Base-by-base conservation (phyloP, 768 basidiomycete species). In the Podaxis rugospora region DNA sequence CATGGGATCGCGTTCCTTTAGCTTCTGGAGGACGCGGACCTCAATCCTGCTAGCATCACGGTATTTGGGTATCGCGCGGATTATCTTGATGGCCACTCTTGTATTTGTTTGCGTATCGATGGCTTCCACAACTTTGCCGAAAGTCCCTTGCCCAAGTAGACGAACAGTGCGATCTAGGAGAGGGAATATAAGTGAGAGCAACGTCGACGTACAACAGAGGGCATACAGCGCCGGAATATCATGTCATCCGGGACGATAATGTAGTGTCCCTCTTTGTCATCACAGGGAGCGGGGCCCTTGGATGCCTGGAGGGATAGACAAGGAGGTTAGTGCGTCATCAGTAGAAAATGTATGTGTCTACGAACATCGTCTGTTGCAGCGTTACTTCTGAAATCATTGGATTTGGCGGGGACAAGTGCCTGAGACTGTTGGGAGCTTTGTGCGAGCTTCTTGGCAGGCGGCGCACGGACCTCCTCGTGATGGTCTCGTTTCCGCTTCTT, bases 11-110 rank as follows among this genome's bases (percentile, higher is more conserved):
- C 88, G 83, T 73, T 91, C 87, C 71, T 90, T 92, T 66, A 98
- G 86, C 70, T 89, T 89, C 74, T 95, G 87, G 50, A 99, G 82
- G 18, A 99, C 97, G 55, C 95, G 86, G 67, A 98, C 89, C 76
- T 99, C 97, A 62, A 98, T 98, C 79, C 93, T 96, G 74, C 93
- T 95, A 11, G 97, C 97, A 75, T 99, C 97, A 50, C 97, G 91
- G 70, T 98, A 99, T 76, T 98, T 99, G 54, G 93, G 96, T 54
- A 99, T 96, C 54, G 95, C 94, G 52, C 97, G 88, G 67, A 99
- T 99, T 62, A 99, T 95, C 82, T 99, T 99, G 78, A 99, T 94
- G 54, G 97, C 97, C 35, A 98, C 95, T 68, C 86, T 79, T 66
- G 78, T 80, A 62, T 89, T 84, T 27, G 84, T 89, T 65, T 86